phyloP scores from a whole-genome alignment of 352 stramenopile species.

The Phytophthora uliginosa region DNA sequence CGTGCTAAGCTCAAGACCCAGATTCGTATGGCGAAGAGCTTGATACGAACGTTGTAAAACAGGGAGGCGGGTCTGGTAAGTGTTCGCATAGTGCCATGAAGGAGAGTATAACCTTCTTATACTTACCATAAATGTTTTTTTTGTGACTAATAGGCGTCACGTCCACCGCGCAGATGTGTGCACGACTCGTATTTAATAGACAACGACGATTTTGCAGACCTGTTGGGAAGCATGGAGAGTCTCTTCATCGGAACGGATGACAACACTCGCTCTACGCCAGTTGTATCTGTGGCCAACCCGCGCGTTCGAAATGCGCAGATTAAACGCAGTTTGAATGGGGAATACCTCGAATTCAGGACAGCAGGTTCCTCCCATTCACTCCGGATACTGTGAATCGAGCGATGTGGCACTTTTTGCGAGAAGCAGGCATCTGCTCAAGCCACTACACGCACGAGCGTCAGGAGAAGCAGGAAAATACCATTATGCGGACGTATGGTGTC shows the following conservation, averaged over 20 bases:
- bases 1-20: not conserved
- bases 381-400: not conserved
- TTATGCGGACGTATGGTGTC: not conserved
- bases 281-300: not conserved
- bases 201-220: not conserved
- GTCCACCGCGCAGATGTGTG: too few species aligned
- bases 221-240: not conserved
- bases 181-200: too few species aligned
- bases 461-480: not conserved
- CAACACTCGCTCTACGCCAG: not conserved
- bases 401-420: not conserved
- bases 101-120: not conserved
- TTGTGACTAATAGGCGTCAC: too few species aligned
- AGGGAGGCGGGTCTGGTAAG: not conserved
- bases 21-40: not conserved
- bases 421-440: not conserved
- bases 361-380: not conserved
- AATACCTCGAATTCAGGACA: not conserved
- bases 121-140: too few species aligned
- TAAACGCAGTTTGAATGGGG: not conserved
- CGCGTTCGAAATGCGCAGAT: not conserved
- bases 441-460: not conserved
- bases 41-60: not conserved
- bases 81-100: not conserved
- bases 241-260: not conserved